These are phyloP conservation scores for Amanita rubescens DNA, from an alignment of 768 basidiomycete species.

Conservation along the genomic window DNA sequence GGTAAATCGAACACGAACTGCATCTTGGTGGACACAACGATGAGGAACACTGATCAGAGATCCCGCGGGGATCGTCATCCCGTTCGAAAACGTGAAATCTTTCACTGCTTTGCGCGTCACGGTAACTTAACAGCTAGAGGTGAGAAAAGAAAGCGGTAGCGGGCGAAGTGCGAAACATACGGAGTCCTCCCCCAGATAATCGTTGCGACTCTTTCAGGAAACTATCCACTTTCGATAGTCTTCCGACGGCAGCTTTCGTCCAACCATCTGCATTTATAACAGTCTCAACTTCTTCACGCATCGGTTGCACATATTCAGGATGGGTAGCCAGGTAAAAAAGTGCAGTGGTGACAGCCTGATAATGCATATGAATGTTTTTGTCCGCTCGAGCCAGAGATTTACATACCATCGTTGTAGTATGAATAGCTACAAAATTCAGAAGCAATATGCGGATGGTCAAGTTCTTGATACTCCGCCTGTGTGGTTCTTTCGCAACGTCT, in stretches of 20 bases:
- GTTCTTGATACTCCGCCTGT: slow-evolving; percentile 17
- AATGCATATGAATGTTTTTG: background rate
- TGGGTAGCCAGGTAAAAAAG: slow-evolving; percentile 29
- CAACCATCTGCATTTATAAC: slow-evolving; percentile 30
- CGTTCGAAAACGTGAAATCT: slow-evolving; percentile 30
- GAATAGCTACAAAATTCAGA: slow-evolving; percentile 35
- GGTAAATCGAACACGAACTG: background rate
- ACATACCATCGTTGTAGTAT: slow-evolving; percentile 35
- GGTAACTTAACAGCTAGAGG: slow-evolving; percentile 14
- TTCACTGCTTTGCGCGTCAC: slow-evolving; percentile 25
- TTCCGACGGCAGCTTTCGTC: slow-evolving; percentile 25
- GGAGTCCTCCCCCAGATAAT: slow-evolving; percentile 12
- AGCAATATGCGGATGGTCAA: slow-evolving; percentile 27
- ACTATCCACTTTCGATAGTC: slow-evolving; percentile 38
- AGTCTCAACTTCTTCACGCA: slow-evolving; percentile 37
- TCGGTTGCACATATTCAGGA: slow-evolving; percentile 23
- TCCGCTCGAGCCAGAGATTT: background rate
- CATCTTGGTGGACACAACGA: slow-evolving; percentile 9
- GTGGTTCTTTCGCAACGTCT: slow-evolving; percentile 25
- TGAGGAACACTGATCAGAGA: slow-evolving; percentile 10
- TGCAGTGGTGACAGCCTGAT: slow-evolving; percentile 30
- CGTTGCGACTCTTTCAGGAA: slow-evolving; percentile 35
- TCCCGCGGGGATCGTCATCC: slow-evolving; percentile 20
- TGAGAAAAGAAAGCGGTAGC: slow-evolving; percentile 11
- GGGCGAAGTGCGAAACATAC: slow-evolving; percentile 10